These are phyloP conservation scores for Drosera spatulata DNA, from an alignment of 179 eudicot species.

Conservation along the genomic window DNA sequence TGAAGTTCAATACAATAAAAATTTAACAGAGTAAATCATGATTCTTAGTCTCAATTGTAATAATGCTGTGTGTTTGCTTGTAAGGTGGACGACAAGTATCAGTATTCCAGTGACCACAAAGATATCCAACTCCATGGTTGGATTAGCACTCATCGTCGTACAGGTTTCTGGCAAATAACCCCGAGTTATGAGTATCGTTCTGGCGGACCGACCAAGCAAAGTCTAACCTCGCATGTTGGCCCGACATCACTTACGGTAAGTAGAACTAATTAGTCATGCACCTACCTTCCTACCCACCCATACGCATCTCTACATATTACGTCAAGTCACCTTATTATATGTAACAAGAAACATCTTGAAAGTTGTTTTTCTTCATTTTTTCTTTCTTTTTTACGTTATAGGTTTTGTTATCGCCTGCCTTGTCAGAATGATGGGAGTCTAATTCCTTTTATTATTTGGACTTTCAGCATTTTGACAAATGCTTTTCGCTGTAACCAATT, in stretches of 20 bases:
- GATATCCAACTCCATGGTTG: constrained; percentile 86
- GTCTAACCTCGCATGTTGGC: constrained; percentile 90
- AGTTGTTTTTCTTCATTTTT: too few relatives aligned
- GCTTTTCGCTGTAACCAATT: too few relatives aligned
- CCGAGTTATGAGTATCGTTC: constrained; percentile 87
- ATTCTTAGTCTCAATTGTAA: neutral
- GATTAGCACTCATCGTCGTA: constrained; percentile 67
- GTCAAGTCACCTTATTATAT: too few relatives aligned
- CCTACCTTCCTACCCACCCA: too few relatives aligned
- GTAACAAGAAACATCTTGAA: too few relatives aligned
- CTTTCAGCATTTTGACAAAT: too few relatives aligned
- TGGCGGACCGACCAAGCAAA: constrained; percentile 88
- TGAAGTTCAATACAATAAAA: too few relatives aligned
- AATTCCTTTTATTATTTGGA: too few relatives aligned
- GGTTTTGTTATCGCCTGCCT: too few relatives aligned
- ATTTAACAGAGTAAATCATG: neutral
- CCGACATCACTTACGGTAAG: constrained; percentile 67
- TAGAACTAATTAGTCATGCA: neutral
- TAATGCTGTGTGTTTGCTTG: neutral
- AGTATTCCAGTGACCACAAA: constrained; percentile 77
- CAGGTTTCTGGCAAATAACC: constrained; percentile 94
- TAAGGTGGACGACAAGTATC: constrained; percentile 97
- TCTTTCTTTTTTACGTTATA: too few relatives aligned
- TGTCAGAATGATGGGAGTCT: too few relatives aligned
- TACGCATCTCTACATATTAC: too few relatives aligned